These are phyloP conservation scores for Lachnellula arida DNA, from an alignment of 2,329 filamentous ascomycete genomes.

Conservation along the genomic window DNA sequence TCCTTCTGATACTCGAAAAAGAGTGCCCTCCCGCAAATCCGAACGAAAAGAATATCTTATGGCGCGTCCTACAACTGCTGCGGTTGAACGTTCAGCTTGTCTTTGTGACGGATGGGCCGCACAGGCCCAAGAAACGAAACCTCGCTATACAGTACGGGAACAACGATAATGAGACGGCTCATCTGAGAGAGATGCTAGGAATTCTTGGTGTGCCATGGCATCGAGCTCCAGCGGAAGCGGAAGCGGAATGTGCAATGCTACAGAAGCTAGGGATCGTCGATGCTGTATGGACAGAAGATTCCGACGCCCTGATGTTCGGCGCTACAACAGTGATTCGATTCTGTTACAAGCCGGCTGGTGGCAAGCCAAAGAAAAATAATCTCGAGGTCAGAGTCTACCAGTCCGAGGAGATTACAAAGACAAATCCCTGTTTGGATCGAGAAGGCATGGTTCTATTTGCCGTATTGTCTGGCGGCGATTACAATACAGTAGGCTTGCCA, in stretches of 20 bases:
- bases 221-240: constrained; percentile 86
- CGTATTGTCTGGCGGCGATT: constrained; percentile 90
- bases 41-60: constrained; percentile 54
- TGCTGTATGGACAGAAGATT: constrained; percentile 73
- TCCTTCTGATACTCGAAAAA: too few species aligned
- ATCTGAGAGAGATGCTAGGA: constrained; percentile 51
- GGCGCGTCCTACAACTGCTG: constrained; percentile 72
- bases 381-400: constrained; percentile 65
- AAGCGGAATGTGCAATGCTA: constrained; percentile 85
- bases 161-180: background rate
- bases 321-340: too few species aligned
- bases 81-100: constrained; percentile 71
- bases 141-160: background rate
- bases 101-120: constrained; percentile 74
- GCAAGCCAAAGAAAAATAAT: constrained; percentile 34
- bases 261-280: constrained; percentile 79
- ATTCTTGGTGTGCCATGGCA: constrained; percentile 79
- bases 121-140: background rate
- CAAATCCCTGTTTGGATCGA: constrained; percentile 56
- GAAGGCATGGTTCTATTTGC: constrained; percentile 84
- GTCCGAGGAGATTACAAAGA: constrained; percentile 46
- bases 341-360: too few species aligned
- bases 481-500: constrained; percentile 77
- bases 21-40: background rate
- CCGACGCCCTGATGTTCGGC: too few species aligned